These are phyloP conservation scores for Aethionema arabicum DNA, from an alignment of 345 rosid species.

Conservation along the genomic window DNA sequence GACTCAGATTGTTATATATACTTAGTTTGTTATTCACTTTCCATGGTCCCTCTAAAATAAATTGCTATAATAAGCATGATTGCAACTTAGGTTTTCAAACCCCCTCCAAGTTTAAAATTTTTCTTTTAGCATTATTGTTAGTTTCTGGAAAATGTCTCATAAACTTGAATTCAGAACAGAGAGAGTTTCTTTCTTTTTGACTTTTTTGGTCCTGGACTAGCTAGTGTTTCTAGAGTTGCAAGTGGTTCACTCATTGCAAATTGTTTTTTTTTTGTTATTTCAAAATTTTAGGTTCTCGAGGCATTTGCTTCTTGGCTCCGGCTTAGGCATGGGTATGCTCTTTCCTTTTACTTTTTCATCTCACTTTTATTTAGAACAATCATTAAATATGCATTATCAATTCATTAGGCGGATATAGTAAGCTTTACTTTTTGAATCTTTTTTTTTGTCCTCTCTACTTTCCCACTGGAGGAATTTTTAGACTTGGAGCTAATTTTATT, in stretches of 20 bases:
- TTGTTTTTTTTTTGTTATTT: conserved; percentile 21
- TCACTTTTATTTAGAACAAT: conserved; percentile 1
- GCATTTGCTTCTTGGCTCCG: conserved; percentile 99
- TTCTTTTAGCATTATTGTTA: conserved; percentile 15
- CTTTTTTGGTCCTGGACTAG: conserved; percentile 5
- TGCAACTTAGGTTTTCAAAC: conserved; percentile 20
- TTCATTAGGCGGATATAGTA: conserved; percentile 4
- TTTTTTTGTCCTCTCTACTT: conserved; percentile 10
- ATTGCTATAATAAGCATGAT: conserved; percentile 15
- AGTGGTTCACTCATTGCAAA: conserved; percentile 21
- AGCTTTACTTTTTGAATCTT: conserved; percentile 3
- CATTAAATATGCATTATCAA: conserved; percentile 4
- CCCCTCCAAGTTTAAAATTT: neutral
- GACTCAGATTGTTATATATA: neutral
- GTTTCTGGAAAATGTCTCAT: conserved; percentile 2
- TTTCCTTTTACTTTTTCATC: conserved; percentile 21
- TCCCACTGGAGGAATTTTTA: neutral
- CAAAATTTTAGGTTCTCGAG: conserved; percentile 81
- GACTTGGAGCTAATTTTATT: conserved; percentile 17
- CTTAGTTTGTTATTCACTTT: conserved; percentile 22
- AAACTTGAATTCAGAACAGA: neutral
- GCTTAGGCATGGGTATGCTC: conserved; percentile 75
- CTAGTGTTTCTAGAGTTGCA: conserved; percentile 25
- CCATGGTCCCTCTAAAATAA: neutral
- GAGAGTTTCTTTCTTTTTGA: conserved; percentile 3